Conservation (phyloP, 1,139 yeast genomes). For the Saccharomyces hybrid region DNA sequence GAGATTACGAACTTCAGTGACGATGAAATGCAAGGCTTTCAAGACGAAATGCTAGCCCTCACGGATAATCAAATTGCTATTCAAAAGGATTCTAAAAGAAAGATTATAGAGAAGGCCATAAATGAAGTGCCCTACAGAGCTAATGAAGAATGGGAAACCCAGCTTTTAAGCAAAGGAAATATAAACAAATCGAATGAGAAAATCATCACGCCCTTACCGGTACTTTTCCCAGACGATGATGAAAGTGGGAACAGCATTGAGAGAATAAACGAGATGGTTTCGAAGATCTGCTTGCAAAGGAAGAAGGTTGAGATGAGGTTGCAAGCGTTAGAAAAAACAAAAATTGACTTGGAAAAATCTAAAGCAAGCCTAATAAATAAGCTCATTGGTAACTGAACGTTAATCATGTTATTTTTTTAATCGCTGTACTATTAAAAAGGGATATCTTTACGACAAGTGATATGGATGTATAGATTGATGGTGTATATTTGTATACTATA, state of each 20-base stretch:
- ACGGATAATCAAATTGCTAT: slow-evolving; percentile 3
- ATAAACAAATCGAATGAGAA: background rate
- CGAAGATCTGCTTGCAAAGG: slow-evolving; percentile 1
- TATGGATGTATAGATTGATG: background rate
- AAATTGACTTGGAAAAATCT: background rate
- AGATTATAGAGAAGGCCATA: background rate
- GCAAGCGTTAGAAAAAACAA: background rate
- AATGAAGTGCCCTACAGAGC: background rate
- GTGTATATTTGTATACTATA: background rate
- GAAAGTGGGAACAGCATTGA: background rate
- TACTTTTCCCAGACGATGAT: slow-evolving; percentile 4
- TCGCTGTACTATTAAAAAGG: background rate
- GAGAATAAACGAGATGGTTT: background rate
- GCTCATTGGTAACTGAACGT: slow-evolving; percentile 1
- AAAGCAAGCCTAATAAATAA: background rate
- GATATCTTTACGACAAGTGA: background rate
- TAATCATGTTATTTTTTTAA: background rate
- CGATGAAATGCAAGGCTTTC: slow-evolving; percentile 10
- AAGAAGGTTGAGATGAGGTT: slow-evolving; percentile 6
- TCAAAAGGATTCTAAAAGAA: background rate
- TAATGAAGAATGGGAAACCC: background rate
- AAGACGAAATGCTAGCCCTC: slow-evolving; percentile 18
- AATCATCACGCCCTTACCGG: background rate
- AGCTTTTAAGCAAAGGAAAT: background rate
- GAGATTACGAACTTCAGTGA: slow-evolving; percentile 4